A percentile compares a stretch with the other conserved stretches of the same genome.
phyloP scores from a whole-genome alignment of 2,329 filamentous ascomycete genomes.

The Amylocarpus encephaloides region DNA sequence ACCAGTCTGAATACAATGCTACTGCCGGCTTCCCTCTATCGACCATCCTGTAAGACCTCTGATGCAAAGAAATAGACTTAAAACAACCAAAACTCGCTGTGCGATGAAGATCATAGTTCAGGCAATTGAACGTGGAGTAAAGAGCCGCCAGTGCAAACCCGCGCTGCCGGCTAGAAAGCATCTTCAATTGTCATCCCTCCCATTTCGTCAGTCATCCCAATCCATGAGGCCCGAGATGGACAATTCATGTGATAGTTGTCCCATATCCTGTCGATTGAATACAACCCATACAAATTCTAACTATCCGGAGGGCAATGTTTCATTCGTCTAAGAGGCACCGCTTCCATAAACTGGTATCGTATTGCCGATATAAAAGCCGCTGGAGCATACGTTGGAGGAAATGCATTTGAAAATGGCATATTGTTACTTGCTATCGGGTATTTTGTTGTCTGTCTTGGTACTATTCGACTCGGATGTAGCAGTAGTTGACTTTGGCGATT shows the following conservation, averaged over 20 bases:
- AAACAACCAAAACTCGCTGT: conserved; percentile 24
- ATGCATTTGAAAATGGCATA: not conserved
- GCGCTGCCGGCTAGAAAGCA: conserved; percentile 13
- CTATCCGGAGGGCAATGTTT: not conserved
- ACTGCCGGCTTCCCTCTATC: conserved; percentile 24
- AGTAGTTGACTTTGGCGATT: conserved; percentile 4
- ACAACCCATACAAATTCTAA: no score
- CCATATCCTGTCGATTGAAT: not conserved
- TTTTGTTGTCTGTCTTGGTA: conserved; percentile 19
- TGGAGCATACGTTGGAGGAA: conserved; percentile 4
- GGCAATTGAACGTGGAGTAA: conserved; percentile 20
- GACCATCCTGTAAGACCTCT: conserved; percentile 23
- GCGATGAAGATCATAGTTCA: conserved; percentile 28
- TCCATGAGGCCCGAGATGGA: conserved; percentile 6
- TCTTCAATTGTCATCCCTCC: conserved; percentile 7
- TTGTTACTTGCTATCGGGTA: conserved; percentile 12
- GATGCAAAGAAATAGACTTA: conserved; percentile 26
- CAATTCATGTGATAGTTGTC: not conserved
- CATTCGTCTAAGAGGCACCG: not conserved
- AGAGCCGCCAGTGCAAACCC: conserved; percentile 15
- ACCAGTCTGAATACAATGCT: conserved; percentile 24
- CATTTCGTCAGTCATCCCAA: conserved; percentile 4
- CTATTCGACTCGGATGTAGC: conserved; percentile 15
- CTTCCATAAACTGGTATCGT: no score
- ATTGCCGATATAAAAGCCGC: no score